Conservation (phyloP, 345 rosid species). For the Geranium rotundifolium region DNA sequence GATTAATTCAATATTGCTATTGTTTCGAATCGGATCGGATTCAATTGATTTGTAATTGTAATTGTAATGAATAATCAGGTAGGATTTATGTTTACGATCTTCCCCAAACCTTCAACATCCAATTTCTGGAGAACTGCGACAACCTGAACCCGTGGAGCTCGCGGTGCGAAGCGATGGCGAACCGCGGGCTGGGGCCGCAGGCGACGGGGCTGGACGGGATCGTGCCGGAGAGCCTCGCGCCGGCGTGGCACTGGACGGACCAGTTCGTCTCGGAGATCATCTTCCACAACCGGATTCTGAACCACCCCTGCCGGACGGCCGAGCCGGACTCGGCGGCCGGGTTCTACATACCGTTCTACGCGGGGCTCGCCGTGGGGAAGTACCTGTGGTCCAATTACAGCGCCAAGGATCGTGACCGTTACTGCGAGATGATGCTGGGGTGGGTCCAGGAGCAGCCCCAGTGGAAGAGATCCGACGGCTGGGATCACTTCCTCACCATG, state of each 20-base stretch:
- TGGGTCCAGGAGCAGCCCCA: slow-evolving; percentile 64
- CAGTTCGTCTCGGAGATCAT: slow-evolving; percentile 79
- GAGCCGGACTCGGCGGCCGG: slow-evolving; percentile 66
- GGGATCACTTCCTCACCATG: slow-evolving; percentile 94
- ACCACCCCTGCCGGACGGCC: slow-evolving; percentile 58
- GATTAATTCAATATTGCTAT: neutral
- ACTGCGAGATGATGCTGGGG: slow-evolving; percentile 49
- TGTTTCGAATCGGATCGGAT: no score
- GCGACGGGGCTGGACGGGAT: slow-evolving; percentile 39
- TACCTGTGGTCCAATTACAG: slow-evolving; percentile 50
- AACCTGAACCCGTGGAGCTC: slow-evolving; percentile 86
- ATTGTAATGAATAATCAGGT: slow-evolving; percentile 3
- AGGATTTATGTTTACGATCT: slow-evolving; percentile 64
- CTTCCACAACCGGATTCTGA: slow-evolving; percentile 64
- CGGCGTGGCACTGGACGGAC: slow-evolving; percentile 91
- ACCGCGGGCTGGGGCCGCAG: slow-evolving; percentile 58
- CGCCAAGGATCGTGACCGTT: slow-evolving; percentile 59
- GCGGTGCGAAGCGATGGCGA: slow-evolving; percentile 54
- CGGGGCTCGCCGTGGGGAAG: slow-evolving; percentile 87
- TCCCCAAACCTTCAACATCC: slow-evolving; percentile 65
- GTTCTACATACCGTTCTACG: slow-evolving; percentile 83
- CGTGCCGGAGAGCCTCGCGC: slow-evolving; percentile 46
- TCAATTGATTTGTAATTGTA: no score
- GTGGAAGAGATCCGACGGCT: slow-evolving; percentile 59
- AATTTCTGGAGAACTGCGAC: slow-evolving; percentile 54